A percentile compares a stretch with the other conserved stretches of the same genome.
Evolutionary conservation across 2,329 filamentous ascomycete species (phyloP).

Genomic region (Sporothrix schenckii): DNA sequence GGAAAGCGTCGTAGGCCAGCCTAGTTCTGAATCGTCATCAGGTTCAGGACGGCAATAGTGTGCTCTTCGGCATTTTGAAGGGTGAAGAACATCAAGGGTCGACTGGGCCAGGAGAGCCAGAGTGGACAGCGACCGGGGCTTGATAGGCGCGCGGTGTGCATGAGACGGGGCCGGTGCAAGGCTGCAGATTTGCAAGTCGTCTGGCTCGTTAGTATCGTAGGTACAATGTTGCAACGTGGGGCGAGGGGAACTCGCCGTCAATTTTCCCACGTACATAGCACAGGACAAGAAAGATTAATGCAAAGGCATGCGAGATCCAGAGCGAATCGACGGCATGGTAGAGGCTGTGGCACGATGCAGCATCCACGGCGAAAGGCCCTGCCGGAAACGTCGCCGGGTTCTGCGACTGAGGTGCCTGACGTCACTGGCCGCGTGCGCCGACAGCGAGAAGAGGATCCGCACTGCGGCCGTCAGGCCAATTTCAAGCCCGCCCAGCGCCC

Average conservation of each 20-base stretch:
- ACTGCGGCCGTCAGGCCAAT: constrained; percentile 13
- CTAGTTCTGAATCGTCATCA: constrained; percentile 13
- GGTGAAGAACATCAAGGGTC: neutral
- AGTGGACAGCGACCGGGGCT: neutral
- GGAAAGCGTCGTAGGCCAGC: constrained; percentile 7
- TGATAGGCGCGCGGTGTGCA: neutral
- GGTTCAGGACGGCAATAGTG: neutral
- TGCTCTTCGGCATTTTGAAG: too few species aligned
- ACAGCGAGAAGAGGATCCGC: constrained; percentile 17
- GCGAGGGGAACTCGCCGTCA: too few species aligned
- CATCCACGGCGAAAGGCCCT: neutral
- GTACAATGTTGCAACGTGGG: too few species aligned
- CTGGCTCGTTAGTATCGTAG: too few species aligned
- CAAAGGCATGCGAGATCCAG: constrained; percentile 20
- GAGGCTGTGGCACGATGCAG: neutral
- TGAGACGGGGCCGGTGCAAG: neutral
- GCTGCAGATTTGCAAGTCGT: constrained; percentile 23
- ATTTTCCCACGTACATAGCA: constrained; percentile 23
- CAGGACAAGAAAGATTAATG: constrained; percentile 13
- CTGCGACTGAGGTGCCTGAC: constrained; percentile 17
- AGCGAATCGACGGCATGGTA: constrained; percentile 25
- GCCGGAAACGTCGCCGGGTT: constrained; percentile 10
- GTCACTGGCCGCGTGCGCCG: neutral
- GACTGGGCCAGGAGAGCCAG: constrained; percentile 18
- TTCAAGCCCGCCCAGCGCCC: constrained; percentile 19